Conservation (phyloP, 495 filamentous ascomycete species). For the Aspergillus steynii region DNA sequence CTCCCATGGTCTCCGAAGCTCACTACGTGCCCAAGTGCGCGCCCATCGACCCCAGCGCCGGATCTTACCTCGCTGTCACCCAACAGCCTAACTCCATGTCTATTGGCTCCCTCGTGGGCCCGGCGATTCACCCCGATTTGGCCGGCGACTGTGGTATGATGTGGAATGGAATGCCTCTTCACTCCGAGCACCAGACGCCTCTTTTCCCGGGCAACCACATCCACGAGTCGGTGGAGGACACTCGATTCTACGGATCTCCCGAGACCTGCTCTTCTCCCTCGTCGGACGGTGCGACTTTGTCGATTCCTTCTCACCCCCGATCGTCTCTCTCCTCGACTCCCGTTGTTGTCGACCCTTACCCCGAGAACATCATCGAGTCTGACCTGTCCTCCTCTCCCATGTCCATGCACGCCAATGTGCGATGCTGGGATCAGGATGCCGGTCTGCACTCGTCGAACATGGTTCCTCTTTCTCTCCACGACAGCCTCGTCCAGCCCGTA, state of each 20-base stretch:
- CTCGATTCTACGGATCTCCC: conserved; percentile 44
- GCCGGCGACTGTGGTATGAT: conserved; percentile 36
- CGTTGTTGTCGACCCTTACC: conserved; percentile 36
- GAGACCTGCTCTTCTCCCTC: conserved; percentile 47
- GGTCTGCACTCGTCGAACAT: conserved; percentile 31
- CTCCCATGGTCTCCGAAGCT: conserved; percentile 22
- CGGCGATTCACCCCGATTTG: conserved; percentile 44
- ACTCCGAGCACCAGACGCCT: conserved; percentile 34
- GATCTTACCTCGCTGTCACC: conserved; percentile 28
- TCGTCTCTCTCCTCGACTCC: conserved; percentile 41
- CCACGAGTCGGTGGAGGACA: conserved; percentile 41
- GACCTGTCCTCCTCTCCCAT: conserved; percentile 41
- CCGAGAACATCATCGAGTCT: conserved; percentile 35
- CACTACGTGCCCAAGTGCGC: conserved; percentile 29
- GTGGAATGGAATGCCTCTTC: conserved; percentile 42
- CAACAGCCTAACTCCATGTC: conserved; percentile 43
- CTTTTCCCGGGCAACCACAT: conserved; percentile 36
- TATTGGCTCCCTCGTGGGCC: conserved; percentile 45
- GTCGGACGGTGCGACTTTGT: conserved; percentile 39
- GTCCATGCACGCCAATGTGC: conserved; percentile 35
- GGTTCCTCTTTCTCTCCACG: conserved; percentile 37
- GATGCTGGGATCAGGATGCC: conserved; percentile 37
- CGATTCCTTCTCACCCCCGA: conserved; percentile 37
- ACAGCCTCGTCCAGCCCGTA: conserved; percentile 39
- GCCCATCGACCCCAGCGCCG: conserved; percentile 25